Evolutionary conservation across 306 rosid genomes (phyloP), one percentile per base, ranked within the genome.

Genomic region (Lotus japonicus): DNA sequence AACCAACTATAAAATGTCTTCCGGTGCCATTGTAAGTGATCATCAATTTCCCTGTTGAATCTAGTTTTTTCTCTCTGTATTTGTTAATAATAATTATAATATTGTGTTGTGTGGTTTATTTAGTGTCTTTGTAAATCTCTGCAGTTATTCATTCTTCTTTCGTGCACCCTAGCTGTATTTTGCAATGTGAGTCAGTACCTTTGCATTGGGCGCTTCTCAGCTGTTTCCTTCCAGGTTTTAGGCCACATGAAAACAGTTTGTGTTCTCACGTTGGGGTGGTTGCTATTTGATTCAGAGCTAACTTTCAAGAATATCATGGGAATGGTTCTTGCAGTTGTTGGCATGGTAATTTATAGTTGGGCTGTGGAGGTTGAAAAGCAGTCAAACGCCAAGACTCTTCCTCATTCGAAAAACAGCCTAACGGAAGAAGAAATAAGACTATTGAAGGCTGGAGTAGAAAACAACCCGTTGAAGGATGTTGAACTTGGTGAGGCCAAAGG

Each of bases 211-310:
- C 95, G 96, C 69, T 89, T 92, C 75, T 89, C 97, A 28, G 95
- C 97, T 5, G 88, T 84, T 36, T 89, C 97, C 35, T 92, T 92
- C 87, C 97, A 92, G 84, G 96, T 92, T 66, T 76, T 92, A 69
- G 97, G 97, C 53, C 97, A 92, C 90, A 92, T 92, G 95, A 92
- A 92, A 84, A 87, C 97, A 5, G 87, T 92, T 7, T 87, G 91
- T 62, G 97, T 92, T 46, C 90, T 89, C 78, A 89, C 95, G 1
- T 64, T 92, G 78, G 97, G 97, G 28, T 92, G 95, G 96, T 84
- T 92, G 72, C 87, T 92, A 35, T 89, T 92, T 46, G 97, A 89
- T 81, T 89, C 96, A 7, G 95, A 75, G 81, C 83, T 92, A 64
- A 87, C 90, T 50, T 67, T 87, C 77, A 87, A 92, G 77, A 89